A percentile compares a stretch with the other conserved stretches of the same genome.
Evolutionary conservation across 306 rosid species (phyloP).

Genomic region (Calophaca sinica): DNA sequence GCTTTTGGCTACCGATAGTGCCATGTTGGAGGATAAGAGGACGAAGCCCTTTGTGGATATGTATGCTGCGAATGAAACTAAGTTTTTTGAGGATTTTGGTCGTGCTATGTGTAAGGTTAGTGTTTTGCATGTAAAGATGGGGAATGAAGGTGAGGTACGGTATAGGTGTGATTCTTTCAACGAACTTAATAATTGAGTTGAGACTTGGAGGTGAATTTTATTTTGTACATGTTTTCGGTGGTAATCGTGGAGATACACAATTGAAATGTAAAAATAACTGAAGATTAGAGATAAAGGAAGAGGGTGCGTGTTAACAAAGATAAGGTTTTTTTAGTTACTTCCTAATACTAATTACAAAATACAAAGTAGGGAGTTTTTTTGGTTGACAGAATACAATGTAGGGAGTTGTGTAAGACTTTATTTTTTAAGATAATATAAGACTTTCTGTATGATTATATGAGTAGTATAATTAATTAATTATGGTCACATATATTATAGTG

Average conservation of each 20-base stretch:
- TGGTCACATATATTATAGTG: too few relatives aligned
- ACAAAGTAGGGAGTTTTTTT: too few relatives aligned
- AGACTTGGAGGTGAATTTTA: background rate
- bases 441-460: too few relatives aligned
- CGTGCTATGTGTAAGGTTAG: conserved; percentile 48
- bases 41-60: conserved; percentile 54
- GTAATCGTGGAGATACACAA: background rate
- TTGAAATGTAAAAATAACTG: background rate
- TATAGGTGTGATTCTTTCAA: conserved; percentile 57
- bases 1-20: conserved; percentile 49
- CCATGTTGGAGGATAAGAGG: conserved; percentile 31
- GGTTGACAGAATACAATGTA: too few relatives aligned
- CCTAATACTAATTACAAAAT: too few relatives aligned
- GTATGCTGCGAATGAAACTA: conserved; percentile 47
- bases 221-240: background rate
- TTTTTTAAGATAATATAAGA: too few relatives aligned
- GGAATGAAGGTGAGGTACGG: conserved; percentile 52
- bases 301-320: too few relatives aligned
- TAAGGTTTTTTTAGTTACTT: too few relatives aligned
- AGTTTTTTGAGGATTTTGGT: conserved; percentile 56
- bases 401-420: too few relatives aligned
- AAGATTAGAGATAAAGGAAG: too few relatives aligned
- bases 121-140: conserved; percentile 43
- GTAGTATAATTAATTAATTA: too few relatives aligned
- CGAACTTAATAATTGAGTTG: background rate